Base-by-base conservation (phyloP, 345 rosid genomes). In the Firmiana major region DNA sequence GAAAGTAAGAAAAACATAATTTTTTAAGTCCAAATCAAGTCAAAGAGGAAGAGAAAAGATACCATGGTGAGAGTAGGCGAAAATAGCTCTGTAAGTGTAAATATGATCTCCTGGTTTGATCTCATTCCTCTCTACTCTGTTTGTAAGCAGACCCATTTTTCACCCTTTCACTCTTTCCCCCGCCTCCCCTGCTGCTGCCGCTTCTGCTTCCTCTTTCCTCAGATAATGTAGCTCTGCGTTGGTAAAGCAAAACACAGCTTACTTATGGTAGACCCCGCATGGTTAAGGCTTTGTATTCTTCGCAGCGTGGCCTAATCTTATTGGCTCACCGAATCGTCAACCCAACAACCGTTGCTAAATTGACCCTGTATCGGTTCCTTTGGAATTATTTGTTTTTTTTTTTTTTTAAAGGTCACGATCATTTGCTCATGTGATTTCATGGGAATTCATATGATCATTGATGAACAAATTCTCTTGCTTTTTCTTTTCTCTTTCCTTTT, bases 21-120 rank as follows among this genome's bases (percentile, higher is more conserved):
- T 48, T 31, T 6, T 69, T 0, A 42, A 53, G 75, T 73, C 36
- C 57, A 64, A 40, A 19, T 26, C 1, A 19, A 68, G 77, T 73
- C 16, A 72, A 58, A 40, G 40, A 53, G 65, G 63, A 13, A 79
- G 66, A 60, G 53, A 17, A 49, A 36, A 53, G 63, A 31, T 81
- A 96, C 99, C 98, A 45, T 96, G 99, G 80, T 96, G 98, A 83
- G 99, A 94, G 81, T 96, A 94, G 77, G 99, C 76, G 83, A 94
- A 96, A 51, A 96, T 86, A 55, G 97, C 99, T 80, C 97, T 87
- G 89, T 96, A 96, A 85, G 97, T 90, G 87, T 96, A 96, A 86
- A 96, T 90, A 76, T 96, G 98, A 84, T 93, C 97, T 43, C 99
- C 99, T 38, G 98, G 81, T 53, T 83, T 90, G 84, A 96, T 78